Conservation (phyloP, 805 yeast species). For the Torulaspora franciscae region DNA sequence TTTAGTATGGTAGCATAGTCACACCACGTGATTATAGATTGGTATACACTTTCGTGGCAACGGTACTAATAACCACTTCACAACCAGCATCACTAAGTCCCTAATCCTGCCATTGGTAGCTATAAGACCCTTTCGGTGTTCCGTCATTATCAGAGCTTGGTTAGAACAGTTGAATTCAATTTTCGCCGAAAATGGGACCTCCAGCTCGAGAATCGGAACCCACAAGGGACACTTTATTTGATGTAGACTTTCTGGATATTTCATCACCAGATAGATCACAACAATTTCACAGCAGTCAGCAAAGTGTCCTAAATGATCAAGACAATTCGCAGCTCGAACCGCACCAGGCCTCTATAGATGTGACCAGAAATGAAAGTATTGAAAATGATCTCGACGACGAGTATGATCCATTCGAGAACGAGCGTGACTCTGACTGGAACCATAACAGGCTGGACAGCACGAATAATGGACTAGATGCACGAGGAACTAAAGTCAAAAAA, state of each 20-base stretch:
- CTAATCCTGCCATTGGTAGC: background rate
- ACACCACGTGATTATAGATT: constrained; percentile 5
- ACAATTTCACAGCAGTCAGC: constrained; percentile 4
- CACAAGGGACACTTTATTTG: constrained; percentile 37
- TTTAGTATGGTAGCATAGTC: background rate
- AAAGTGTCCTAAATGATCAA: background rate
- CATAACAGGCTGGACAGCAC: constrained; percentile 9
- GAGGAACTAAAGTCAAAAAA: constrained; percentile 5
- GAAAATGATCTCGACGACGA: constrained; percentile 37
- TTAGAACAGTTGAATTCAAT: background rate
- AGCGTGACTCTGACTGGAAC: constrained; percentile 17
- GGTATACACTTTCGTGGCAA: background rate
- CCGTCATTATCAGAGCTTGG: background rate
- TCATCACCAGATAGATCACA: constrained; percentile 11
- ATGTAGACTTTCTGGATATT: constrained; percentile 37
- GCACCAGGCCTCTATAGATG: constrained; percentile 35
- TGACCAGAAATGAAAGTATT: constrained; percentile 33
- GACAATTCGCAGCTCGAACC: constrained; percentile 17
- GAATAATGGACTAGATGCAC: constrained; percentile 8
- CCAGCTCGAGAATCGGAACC: constrained; percentile 4
- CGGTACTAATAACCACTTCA: background rate
- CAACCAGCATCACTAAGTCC: background rate
- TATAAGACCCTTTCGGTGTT: background rate
- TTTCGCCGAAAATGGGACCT: constrained; percentile 6
- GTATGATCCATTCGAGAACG: constrained; percentile 27